These are phyloP conservation scores for Backusella tuberculispora DNA, from an alignment of 192 early-diverging fungal genomes.

Conservation along the genomic window DNA sequence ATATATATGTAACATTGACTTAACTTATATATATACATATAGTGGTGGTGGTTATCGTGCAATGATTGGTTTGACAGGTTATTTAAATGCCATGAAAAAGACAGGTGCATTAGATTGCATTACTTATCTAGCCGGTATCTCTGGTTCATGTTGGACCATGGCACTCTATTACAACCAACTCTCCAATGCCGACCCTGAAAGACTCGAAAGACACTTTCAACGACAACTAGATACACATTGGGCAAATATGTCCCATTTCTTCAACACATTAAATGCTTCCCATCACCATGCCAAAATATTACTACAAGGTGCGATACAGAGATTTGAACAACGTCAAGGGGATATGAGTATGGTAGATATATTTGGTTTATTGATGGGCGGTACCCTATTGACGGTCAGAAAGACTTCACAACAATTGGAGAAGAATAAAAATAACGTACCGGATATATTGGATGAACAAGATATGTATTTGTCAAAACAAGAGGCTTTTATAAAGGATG, in stretches of 20 bases:
- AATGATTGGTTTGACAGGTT: conserved; percentile 77
- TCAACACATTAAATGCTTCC: conserved; percentile 17
- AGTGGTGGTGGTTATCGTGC: conserved; percentile 86
- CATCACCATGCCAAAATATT: conserved; percentile 23
- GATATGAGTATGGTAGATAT: conserved; percentile 56
- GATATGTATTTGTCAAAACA: conserved; percentile 62
- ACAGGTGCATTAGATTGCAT: conserved; percentile 69
- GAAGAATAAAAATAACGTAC: conserved; percentile 30
- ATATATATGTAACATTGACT: background rate
- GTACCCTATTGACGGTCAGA: conserved; percentile 47
- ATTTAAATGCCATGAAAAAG: conserved; percentile 66
- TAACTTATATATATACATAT: background rate
- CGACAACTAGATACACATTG: conserved; percentile 49
- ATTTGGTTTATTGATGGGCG: conserved; percentile 57
- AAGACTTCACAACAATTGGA: conserved; percentile 37
- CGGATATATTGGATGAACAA: background rate
- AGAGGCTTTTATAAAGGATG: conserved; percentile 57
- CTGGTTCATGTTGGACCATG: conserved; percentile 66
- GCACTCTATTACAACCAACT: conserved; percentile 52
- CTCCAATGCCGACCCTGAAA: conserved; percentile 40
- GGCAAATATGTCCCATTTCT: conserved; percentile 47
- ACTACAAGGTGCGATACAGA: conserved; percentile 36
- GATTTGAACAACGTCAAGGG: conserved; percentile 34
- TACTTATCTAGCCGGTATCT: conserved; percentile 73
- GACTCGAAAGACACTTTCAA: conserved; percentile 40